Conservation (phyloP, 441 rosid genomes). For the Pelargonium myrrhifolium region DNA sequence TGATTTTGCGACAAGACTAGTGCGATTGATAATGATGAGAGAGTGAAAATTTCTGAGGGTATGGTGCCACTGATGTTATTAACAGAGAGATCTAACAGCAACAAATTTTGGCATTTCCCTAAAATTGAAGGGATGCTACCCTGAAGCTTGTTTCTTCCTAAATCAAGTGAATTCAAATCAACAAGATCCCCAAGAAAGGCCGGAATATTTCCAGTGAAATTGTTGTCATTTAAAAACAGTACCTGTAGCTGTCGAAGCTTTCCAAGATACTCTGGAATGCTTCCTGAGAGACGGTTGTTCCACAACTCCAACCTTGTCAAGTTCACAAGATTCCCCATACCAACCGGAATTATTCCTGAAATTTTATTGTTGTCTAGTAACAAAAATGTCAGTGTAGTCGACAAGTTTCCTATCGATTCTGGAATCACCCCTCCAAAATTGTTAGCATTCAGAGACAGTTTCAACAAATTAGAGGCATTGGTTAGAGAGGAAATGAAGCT, state of each 20-base stretch:
- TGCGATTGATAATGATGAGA: neutral
- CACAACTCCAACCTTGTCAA: neutral
- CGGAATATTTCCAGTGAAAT: slow-evolving; percentile 12
- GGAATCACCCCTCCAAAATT: slow-evolving; percentile 22
- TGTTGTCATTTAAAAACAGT: neutral
- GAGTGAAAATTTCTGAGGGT: slow-evolving; percentile 12
- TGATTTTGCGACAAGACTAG: slow-evolving; percentile 6
- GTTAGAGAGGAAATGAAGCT: slow-evolving; percentile 22
- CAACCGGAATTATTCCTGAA: slow-evolving; percentile 10
- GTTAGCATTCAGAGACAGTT: neutral
- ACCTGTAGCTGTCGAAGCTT: neutral
- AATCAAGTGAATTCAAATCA: neutral
- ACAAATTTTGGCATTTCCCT: slow-evolving; percentile 11
- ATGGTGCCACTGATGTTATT: slow-evolving; percentile 19
- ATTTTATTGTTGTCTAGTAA: neutral
- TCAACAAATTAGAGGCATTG: slow-evolving; percentile 10
- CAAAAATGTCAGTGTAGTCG: neutral
- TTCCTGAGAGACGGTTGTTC: neutral
- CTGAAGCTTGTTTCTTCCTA: neutral
- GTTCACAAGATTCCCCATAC: slow-evolving; percentile 11
- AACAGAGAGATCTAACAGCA: neutral
- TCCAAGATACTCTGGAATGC: neutral
- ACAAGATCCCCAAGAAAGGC: slow-evolving; percentile 5
- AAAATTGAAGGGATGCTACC: slow-evolving; percentile 17
- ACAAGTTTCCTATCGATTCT: slow-evolving; percentile 19